phyloP scores from a whole-genome alignment of 805 yeast genomes.

The Candida endomychidarum region DNA sequence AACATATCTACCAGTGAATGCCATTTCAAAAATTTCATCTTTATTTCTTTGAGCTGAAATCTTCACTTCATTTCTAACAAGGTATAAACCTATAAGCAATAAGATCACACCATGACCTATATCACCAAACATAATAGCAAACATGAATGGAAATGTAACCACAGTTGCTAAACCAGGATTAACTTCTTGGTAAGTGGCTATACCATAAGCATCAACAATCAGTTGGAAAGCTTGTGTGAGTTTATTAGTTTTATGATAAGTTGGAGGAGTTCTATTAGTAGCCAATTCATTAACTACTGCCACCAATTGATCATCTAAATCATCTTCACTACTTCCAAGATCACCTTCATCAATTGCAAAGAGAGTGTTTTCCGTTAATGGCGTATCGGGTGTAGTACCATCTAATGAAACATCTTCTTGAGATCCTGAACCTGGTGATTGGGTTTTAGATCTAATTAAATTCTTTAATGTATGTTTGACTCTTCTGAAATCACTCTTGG shows the following conservation, averaged over 20 bases:
- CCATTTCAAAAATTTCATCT: conserved; percentile 79
- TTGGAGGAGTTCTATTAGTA: conserved; percentile 70
- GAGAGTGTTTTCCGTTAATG: conserved; percentile 13
- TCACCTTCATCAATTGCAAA: conserved; percentile 24
- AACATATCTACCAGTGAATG: conserved; percentile 68
- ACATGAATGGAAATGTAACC: conserved; percentile 78
- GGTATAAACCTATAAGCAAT: conserved; percentile 50
- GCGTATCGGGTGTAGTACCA: conserved; percentile 6
- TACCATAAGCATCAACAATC: conserved; percentile 76
- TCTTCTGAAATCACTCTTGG: conserved; percentile 47
- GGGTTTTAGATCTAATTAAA: conserved; percentile 39
- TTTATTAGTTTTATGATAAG: conserved; percentile 68
- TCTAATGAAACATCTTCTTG: conserved; percentile 19
- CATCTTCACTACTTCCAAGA: conserved; percentile 11
- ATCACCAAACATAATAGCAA: conserved; percentile 84
- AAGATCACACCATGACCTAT: conserved; percentile 74
- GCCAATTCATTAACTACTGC: conserved; percentile 58
- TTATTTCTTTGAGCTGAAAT: conserved; percentile 54
- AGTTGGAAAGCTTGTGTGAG: conserved; percentile 68
- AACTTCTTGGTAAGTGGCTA: conserved; percentile 72
- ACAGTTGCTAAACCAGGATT: conserved; percentile 75
- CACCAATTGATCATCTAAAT: conserved; percentile 22
- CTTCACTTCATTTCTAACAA: conserved; percentile 55
- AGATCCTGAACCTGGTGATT: conserved; percentile 9
- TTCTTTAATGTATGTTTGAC: conserved; percentile 41